Base-by-base conservation (phyloP, 305 asterid genomes). In the Andrographis paniculata region DNA sequence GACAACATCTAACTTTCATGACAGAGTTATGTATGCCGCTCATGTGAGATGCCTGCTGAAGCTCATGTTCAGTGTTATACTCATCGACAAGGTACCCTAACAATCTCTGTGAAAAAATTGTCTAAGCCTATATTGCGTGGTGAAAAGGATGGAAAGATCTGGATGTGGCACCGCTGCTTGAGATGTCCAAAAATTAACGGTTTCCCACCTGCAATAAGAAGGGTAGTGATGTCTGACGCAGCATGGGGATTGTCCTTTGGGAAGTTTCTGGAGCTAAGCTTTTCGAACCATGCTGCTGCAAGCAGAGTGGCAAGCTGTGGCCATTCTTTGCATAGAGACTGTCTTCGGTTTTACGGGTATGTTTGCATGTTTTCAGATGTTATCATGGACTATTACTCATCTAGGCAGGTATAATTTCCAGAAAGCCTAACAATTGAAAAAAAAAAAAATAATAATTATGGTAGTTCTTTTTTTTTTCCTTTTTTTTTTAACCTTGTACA, bases 91-190 rank as follows among this genome's bases (percentile, higher is more conserved):
- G 99, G 96, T 22, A 74, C 95, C 44, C 87, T 91, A 24, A 83
- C 96, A 10, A 91, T 91, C 50, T 83, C 94, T 22, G 99, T 91
- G 36, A 91, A 91, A 75, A 91, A 78, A 71, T 73, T 91, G 28
- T 78, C 92, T 9, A 94, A 86, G 60, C 50, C 77, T 48, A 61
- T 78, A 45, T 71, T 91, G 49, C 87, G 85, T 6, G 96, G 99
- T 31, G 92, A 77, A 62, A 72, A 60, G 48, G 96, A 78, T 36
- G 95, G 96, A 56, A 91, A 79, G 70, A 91, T 91, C 58, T 91
- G 96, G 99, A 91, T 91, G 99, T 91, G 99, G 99, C 99, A 87
- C 64, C 80, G 99, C 66, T 91, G 99, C 79, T 68, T 91, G 65
- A 77, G 67, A 60, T 91, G 99, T 67, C 99, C 99, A 17, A 75